Conservation (phyloP, 345 rosid species). For the Gossypioides kirkii region DNA sequence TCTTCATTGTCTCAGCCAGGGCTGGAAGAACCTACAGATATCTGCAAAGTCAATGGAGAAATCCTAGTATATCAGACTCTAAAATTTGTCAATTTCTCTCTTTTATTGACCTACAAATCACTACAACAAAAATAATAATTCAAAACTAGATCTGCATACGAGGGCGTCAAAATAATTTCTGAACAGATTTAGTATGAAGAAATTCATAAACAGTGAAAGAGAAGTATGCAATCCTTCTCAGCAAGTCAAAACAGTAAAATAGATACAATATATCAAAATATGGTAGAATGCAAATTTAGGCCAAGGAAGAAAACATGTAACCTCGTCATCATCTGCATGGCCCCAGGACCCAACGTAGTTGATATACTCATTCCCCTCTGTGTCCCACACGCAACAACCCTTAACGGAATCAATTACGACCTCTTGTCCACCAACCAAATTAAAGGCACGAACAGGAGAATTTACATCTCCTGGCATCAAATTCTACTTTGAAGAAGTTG, state of each 20-base stretch:
- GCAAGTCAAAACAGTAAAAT: background rate
- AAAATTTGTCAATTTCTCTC: background rate
- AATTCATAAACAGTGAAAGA: background rate
- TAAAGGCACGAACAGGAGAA: slow-evolving; percentile 95
- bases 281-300: background rate
- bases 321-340: slow-evolving; percentile 89
- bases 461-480: slow-evolving; percentile 96
- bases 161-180: background rate
- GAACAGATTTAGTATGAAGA: background rate
- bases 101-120: background rate
- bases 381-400: slow-evolving; percentile 92
- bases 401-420: slow-evolving; percentile 79
- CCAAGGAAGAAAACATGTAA: slow-evolving; percentile 18
- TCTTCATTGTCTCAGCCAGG: slow-evolving; percentile 82
- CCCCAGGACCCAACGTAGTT: slow-evolving; percentile 99
- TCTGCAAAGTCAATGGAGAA: background rate
- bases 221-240: background rate
- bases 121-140: background rate
- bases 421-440: slow-evolving; percentile 92
- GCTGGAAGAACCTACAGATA: slow-evolving; percentile 76
- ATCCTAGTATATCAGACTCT: background rate
- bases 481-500: slow-evolving; percentile 35
- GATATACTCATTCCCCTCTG: slow-evolving; percentile 89
- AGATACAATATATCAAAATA: background rate
- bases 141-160: background rate